A percentile compares a stretch with the other conserved stretches of the same genome.
Conservation (phyloP, 108 stramenopile species). For the Skeletonema potamos region DNA sequence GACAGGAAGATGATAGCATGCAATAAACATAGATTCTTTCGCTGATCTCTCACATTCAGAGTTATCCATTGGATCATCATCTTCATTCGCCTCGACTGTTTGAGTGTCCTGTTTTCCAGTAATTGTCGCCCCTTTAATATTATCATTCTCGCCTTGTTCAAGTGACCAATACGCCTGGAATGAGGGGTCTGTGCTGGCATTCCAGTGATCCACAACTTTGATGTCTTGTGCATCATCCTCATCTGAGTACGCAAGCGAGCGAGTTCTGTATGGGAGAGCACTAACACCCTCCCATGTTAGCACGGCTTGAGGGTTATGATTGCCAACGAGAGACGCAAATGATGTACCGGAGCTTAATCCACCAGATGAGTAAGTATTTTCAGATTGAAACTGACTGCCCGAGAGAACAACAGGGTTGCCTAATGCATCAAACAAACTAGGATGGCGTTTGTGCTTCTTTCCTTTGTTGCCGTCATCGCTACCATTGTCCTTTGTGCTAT, state of each 20-base stretch:
- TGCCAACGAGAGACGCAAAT: slow-evolving; percentile 18
- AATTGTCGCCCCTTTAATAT: slow-evolving; percentile 5
- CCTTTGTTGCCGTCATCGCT: neutral
- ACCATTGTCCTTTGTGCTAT: neutral
- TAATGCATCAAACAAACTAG: slow-evolving; percentile 20
- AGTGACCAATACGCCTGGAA: slow-evolving; percentile 58
- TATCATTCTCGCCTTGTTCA: neutral
- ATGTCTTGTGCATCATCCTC: slow-evolving; percentile 34
- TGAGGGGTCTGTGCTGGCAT: slow-evolving; percentile 60
- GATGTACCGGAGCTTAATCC: slow-evolving; percentile 15
- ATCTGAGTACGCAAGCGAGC: slow-evolving; percentile 44
- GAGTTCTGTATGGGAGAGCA: slow-evolving; percentile 58
- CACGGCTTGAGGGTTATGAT: neutral
- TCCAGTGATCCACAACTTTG: slow-evolving; percentile 72
- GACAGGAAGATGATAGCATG: slow-evolving; percentile 97
- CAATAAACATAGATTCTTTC: slow-evolving; percentile 74
- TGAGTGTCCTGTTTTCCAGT: slow-evolving; percentile 12
- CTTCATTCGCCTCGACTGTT: slow-evolving; percentile 19
- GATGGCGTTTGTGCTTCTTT: slow-evolving; percentile 20
- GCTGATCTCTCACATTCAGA: slow-evolving; percentile 3
- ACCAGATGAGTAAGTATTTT: neutral
- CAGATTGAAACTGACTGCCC: neutral
- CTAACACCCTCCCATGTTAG: slow-evolving; percentile 34
- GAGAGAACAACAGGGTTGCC: slow-evolving; percentile 32
- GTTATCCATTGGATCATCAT: slow-evolving; percentile 41